phyloP scores from a whole-genome alignment of 2,329 filamentous ascomycete genomes.

The Colletotrichum shisoi region DNA sequence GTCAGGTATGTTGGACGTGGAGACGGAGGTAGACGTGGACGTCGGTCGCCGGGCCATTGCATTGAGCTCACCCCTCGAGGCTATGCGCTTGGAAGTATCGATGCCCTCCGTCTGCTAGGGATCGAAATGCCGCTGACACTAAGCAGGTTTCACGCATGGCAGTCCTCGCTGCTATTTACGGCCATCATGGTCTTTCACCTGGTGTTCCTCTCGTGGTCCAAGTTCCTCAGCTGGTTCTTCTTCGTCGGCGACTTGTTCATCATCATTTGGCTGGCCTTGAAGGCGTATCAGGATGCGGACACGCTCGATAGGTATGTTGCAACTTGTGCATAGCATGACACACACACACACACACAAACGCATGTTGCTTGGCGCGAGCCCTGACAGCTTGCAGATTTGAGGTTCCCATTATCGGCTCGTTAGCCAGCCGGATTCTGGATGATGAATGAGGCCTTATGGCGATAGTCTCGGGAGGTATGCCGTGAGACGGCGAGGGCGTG shows the following conservation, averaged over 20 bases:
- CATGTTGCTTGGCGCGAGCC: conserved; percentile 54
- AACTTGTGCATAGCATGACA: no score
- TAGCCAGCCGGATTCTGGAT: conserved; percentile 90
- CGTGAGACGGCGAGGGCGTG: conserved; percentile 1
- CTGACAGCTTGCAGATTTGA: conserved; percentile 69
- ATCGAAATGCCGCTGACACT: conserved; percentile 5
- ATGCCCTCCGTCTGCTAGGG: neutral
- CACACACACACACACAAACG: neutral
- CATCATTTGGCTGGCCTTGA: conserved; percentile 77
- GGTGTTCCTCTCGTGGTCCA: conserved; percentile 80
- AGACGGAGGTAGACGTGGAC: neutral
- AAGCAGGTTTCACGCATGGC: conserved; percentile 91
- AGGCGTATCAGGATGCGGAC: conserved; percentile 84
- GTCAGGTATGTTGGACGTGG: conserved; percentile 70
- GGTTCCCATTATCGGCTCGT: conserved; percentile 81
- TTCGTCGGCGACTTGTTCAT: conserved; percentile 77
- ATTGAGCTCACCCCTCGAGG: neutral
- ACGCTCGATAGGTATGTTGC: conserved; percentile 65
- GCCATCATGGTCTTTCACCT: conserved; percentile 79
- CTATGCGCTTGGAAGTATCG: no score
- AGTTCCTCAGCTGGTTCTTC: conserved; percentile 82
- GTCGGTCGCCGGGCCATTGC: no score
- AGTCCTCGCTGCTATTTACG: conserved; percentile 84
- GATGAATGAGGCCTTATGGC: conserved; percentile 64
- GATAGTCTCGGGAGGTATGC: neutral